Conservation (phyloP, 441 rosid genomes). For the Eruca vesicaria region DNA sequence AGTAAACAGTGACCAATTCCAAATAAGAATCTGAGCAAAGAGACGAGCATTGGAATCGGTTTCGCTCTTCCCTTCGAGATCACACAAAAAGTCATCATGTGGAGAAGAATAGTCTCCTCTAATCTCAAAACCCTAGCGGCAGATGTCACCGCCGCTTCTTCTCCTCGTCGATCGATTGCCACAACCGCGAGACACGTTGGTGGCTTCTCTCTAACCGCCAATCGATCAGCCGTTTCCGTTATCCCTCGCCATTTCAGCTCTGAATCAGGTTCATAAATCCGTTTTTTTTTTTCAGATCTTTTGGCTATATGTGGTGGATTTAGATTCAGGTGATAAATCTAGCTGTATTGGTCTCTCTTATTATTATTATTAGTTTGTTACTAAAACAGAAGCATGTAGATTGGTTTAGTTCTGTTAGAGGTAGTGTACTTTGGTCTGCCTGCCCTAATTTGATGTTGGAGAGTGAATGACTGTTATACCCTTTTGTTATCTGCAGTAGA, state of each 20-base stretch:
- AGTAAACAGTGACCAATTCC: slow-evolving; percentile 9
- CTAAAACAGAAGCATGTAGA: too few species aligned
- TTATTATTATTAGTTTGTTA: too few species aligned
- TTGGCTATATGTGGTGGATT: background rate
- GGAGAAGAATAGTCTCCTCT: slow-evolving; percentile 73
- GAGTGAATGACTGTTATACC: background rate
- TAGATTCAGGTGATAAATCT: too few species aligned
- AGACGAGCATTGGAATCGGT: background rate
- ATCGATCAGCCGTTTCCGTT: slow-evolving; percentile 37
- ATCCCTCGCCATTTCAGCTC: slow-evolving; percentile 47
- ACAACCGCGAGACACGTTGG: slow-evolving; percentile 17
- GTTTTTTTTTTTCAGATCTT: slow-evolving; percentile 13
- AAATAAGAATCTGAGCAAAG: background rate
- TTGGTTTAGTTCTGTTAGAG: too few species aligned
- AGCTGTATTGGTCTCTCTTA: too few species aligned
- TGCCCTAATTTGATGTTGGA: background rate
- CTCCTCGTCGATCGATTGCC: slow-evolving; percentile 25
- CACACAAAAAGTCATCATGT: too few species aligned
- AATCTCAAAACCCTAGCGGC: slow-evolving; percentile 76
- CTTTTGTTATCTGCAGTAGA: slow-evolving; percentile 26
- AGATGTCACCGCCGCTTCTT: slow-evolving; percentile 42
- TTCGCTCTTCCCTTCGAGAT: too few species aligned
- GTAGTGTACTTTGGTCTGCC: too few species aligned
- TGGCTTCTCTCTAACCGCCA: background rate
- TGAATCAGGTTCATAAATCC: slow-evolving; percentile 45